Evolutionary conservation across 208 protist genomes (phyloP).

Genomic region (Wallacemonas sp.): DNA sequence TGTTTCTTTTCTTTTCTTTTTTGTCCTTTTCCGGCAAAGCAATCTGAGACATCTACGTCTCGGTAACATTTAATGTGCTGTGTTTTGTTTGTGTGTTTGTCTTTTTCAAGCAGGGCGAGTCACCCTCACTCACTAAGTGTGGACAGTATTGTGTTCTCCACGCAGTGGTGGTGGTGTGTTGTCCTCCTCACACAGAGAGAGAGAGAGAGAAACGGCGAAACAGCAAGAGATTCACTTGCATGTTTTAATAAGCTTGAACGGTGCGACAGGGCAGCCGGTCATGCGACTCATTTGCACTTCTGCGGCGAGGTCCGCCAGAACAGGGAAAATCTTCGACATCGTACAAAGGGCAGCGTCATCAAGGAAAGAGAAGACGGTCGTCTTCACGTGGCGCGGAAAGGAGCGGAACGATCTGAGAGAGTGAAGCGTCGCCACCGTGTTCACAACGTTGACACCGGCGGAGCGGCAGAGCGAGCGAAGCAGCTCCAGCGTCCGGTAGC

Average conservation of each 20-base stretch:
- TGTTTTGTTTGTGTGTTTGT: too few species aligned
- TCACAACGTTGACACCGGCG: slow-evolving; percentile 28
- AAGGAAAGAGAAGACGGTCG: slow-evolving; percentile 50
- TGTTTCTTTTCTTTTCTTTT: neutral
- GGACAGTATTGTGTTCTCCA: too few species aligned
- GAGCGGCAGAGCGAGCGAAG: slow-evolving; percentile 48
- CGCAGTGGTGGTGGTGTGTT: too few species aligned
- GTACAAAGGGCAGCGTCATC: slow-evolving; percentile 29
- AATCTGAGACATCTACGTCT: too few species aligned
- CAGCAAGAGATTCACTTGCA: slow-evolving; percentile 15
- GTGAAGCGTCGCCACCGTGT: slow-evolving; percentile 20
- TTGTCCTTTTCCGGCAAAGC: too few species aligned
- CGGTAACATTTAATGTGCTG: too few species aligned
- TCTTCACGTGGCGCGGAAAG: slow-evolving; percentile 59
- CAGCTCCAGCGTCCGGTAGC: slow-evolving; percentile 60
- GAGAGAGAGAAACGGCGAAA: neutral
- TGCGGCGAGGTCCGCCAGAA: slow-evolving; percentile 37
- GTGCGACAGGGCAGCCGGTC: slow-evolving; percentile 18
- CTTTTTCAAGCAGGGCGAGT: too few species aligned
- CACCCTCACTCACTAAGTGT: too few species aligned
- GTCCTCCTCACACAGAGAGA: neutral
- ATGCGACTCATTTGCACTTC: slow-evolving; percentile 30
- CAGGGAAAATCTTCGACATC: slow-evolving; percentile 47
- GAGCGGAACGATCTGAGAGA: slow-evolving; percentile 51
- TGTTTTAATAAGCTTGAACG: slow-evolving; percentile 26